Evolutionary conservation across 2,329 filamentous ascomycete species (phyloP), one percentile per base, ranked within the genome.

Genomic region (Pestalotiopsis sp.): DNA sequence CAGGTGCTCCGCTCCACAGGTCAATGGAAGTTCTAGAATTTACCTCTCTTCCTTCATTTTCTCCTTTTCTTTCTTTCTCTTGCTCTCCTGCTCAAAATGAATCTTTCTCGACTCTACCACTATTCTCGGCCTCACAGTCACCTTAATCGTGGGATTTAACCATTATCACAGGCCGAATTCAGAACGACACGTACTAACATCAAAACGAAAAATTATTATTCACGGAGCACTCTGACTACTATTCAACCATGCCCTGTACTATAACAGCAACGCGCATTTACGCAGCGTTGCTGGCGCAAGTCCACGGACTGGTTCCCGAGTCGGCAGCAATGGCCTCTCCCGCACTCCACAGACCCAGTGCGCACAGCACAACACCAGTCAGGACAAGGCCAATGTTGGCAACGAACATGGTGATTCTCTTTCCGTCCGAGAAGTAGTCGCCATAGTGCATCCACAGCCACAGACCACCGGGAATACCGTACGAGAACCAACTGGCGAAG

Each of bases 401-500:
- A 0, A 71, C 61, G 23, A 82, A 81, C n/a, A 77, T 72, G 20
- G 71, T 71, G 0, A 61, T 77, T 63, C 79, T 78, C 69, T 76
- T 78, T 70, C 76, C 72, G 62, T 75, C 69, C 17, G 69, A 74
- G 69, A 81, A 82, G 75, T 79, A 84, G 57, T 78, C 74, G 2
- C 82, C 83, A 13, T 80, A 76, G 75, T 85, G 78, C 78, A 85
- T 81, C 75, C 81, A 85, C 58, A 86, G 76, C 84, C 84, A 86
- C 69, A 85, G 83, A 58, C 81, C 76, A 2, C 84, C 84, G 0
- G 84, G 83, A 0, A 85, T 77, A 17, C 84, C 84, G 41, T 82
- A 85, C 66, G 87, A 90, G 77, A 93, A 93, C 90, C 91, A 92
- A 67, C 85, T 89, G 23, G 86, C 88, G 69, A 92, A 92, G 1